These are phyloP conservation scores for Escovopsis sp. DNA, from an alignment of 2,329 filamentous ascomycete genomes.

Conservation along the genomic window DNA sequence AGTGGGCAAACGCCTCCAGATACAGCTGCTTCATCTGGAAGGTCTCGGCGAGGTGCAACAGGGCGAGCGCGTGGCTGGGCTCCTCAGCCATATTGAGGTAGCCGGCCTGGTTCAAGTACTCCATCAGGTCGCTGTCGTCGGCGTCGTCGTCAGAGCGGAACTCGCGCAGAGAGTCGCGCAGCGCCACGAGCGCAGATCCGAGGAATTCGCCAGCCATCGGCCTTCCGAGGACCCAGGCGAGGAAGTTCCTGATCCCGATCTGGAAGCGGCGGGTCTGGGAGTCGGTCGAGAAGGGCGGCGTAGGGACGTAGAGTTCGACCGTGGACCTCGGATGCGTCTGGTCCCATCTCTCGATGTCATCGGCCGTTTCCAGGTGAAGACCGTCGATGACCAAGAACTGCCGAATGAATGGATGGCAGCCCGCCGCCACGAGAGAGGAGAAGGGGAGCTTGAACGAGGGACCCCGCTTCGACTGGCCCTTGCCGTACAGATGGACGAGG, in stretches of 20 bases:
- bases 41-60: constrained; percentile 52
- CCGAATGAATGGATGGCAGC: constrained; percentile 46
- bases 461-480: constrained; percentile 46
- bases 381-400: constrained; percentile 26
- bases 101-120: constrained; percentile 52
- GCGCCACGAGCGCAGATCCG: constrained; percentile 44
- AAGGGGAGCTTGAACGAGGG: constrained; percentile 55
- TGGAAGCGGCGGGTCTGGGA: constrained; percentile 46
- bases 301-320: constrained; percentile 54
- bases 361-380: constrained; percentile 9
- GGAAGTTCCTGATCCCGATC: constrained; percentile 56
- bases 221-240: constrained; percentile 52
- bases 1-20: constrained; percentile 60
- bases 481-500: constrained; percentile 51
- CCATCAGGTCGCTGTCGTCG: constrained; percentile 45
- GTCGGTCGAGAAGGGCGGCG: constrained; percentile 37
- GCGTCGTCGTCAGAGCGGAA: constrained; percentile 39
- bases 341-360: constrained; percentile 19
- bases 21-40: constrained; percentile 51
- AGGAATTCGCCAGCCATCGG: constrained; percentile 54
- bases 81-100: constrained; percentile 53
- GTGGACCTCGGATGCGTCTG: constrained; percentile 15
- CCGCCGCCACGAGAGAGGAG: constrained; percentile 36
- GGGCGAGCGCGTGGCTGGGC: constrained; percentile 51
- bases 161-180: constrained; percentile 50